phyloP scores from a whole-genome alignment of 2,329 filamentous ascomycete species.

The Exophiala sp. region DNA sequence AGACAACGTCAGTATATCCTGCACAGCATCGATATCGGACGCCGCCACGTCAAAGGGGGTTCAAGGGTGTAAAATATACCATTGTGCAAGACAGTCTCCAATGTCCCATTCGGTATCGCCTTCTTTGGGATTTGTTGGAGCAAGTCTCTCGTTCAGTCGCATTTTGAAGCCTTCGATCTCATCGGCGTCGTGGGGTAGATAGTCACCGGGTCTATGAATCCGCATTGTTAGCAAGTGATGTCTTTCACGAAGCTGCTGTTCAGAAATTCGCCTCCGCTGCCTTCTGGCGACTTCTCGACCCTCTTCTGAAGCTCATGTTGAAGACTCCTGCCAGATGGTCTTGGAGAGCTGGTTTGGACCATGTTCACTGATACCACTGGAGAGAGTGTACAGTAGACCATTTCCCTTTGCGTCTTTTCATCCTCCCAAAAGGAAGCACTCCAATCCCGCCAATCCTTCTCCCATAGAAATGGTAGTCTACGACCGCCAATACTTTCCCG shows the following conservation, averaged over 20 bases:
- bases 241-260: background rate
- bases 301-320: no score
- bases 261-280: no score
- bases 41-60: background rate
- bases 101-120: slow-evolving; percentile 69
- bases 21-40: background rate
- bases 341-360: no score
- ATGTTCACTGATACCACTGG: no score
- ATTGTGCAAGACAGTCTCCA: slow-evolving; percentile 90
- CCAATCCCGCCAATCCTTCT: background rate
- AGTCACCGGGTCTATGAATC: slow-evolving; percentile 75
- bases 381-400: no score
- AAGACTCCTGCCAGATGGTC: no score
- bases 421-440: no score
- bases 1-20: background rate
- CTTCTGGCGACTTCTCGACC: no score
- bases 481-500: no score
- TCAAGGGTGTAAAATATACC: slow-evolving; percentile 42
- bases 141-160: slow-evolving; percentile 84
- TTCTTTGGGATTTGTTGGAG: slow-evolving; percentile 82
- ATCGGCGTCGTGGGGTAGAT: slow-evolving; percentile 76
- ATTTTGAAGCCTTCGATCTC: slow-evolving; percentile 93
- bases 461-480: no score
- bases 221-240: background rate
- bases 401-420: no score